These are phyloP conservation scores for Sporothrix schenckii DNA, from an alignment of 2,329 filamentous ascomycete genomes.

Conservation along the genomic window DNA sequence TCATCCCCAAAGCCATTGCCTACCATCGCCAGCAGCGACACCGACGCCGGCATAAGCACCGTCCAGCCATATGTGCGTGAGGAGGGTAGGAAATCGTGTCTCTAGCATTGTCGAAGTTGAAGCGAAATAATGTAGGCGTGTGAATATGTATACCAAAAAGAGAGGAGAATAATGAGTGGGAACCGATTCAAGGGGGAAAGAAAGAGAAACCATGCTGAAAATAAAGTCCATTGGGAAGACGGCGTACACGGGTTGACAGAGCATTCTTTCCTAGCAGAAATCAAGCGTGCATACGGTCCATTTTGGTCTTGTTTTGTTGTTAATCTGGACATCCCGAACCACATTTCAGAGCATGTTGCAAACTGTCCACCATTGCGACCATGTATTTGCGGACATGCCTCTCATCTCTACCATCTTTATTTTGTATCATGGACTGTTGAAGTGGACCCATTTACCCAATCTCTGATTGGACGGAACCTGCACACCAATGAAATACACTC, in stretches of 20 bases:
- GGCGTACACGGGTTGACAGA: background rate
- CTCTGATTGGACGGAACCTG: background rate
- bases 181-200: background rate
- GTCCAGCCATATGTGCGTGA: constrained; percentile 31
- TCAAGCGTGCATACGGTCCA: background rate
- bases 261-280: constrained; percentile 23
- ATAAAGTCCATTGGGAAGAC: constrained; percentile 12
- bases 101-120: background rate
- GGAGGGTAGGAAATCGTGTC: background rate
- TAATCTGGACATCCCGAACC: background rate
- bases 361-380: background rate
- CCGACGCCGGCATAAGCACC: constrained; percentile 21
- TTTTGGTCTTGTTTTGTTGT: constrained; percentile 9
- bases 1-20: constrained; percentile 37
- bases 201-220: background rate
- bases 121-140: background rate
- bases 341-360: background rate
- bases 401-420: constrained; percentile 11
- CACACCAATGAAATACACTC: background rate
- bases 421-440: constrained; percentile 10
- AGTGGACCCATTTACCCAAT: background rate
- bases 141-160: background rate
- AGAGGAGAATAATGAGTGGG: background rate
- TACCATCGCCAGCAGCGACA: constrained; percentile 31
- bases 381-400: constrained; percentile 6